Conservation (phyloP, 2,329 filamentous ascomycete genomes). For the Arthroderma sp. region DNA sequence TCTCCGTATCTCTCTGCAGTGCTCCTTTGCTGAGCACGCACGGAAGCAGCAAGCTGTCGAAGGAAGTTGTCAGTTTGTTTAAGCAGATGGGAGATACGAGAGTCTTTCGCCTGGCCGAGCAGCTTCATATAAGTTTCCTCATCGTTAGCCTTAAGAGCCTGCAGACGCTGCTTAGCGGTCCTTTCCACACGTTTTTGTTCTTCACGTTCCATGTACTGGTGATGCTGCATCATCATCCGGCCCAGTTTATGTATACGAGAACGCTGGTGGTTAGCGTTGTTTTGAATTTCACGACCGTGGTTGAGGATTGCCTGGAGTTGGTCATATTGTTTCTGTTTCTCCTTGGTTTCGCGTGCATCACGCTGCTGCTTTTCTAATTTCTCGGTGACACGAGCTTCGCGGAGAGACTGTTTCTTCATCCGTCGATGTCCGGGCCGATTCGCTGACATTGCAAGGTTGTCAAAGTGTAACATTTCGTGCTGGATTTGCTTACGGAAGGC, state of each 20-base stretch:
- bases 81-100: conserved; percentile 92
- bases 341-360: conserved; percentile 84
- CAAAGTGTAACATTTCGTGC: conserved; percentile 84
- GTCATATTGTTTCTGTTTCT: conserved; percentile 94
- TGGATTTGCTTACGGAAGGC: conserved; percentile 75
- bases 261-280: conserved; percentile 52
- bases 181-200: conserved; percentile 97
- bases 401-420: conserved; percentile 92
- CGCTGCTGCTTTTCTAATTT: conserved; percentile 98
- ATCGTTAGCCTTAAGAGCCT: conserved; percentile 96
- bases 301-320: conserved; percentile 77
- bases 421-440: conserved; percentile 83
- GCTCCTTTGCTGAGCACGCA: conserved; percentile 83
- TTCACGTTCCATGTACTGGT: conserved; percentile 96
- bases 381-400: conserved; percentile 93
- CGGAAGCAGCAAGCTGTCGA: conserved; percentile 84
- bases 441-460: conserved; percentile 93
- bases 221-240: conserved; percentile 75
- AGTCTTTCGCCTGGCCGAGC: conserved; percentile 96
- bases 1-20: conserved; percentile 67
- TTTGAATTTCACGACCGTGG: conserved; percentile 66
- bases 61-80: conserved; percentile 97
- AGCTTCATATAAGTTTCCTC: conserved; percentile 98
- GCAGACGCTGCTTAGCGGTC: conserved; percentile 97
- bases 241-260: conserved; percentile 74